Conservation (phyloP, 495 filamentous ascomycete species). For the Penicillium manginii region DNA sequence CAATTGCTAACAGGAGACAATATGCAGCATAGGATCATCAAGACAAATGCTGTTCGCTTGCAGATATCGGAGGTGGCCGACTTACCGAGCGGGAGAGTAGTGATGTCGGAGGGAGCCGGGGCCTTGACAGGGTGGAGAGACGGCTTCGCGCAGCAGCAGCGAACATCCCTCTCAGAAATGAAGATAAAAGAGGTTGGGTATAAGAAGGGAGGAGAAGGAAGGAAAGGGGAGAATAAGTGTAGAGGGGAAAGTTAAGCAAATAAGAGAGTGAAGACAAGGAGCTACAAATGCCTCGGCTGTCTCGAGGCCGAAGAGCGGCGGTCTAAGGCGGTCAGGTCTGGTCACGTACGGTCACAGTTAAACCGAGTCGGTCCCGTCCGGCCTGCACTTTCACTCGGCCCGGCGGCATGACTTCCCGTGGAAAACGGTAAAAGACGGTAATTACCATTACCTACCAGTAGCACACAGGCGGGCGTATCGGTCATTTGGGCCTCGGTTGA, state of each 20-base stretch:
- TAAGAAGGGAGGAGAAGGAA: slow-evolving; percentile 15
- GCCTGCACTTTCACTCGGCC: background rate
- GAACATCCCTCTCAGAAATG: slow-evolving; percentile 48
- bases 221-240: slow-evolving; percentile 9
- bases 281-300: slow-evolving; percentile 25
- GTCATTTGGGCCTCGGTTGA: slow-evolving; percentile 27
- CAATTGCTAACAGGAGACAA: background rate
- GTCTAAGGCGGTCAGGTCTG: slow-evolving; percentile 14
- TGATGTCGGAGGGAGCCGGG: slow-evolving; percentile 44
- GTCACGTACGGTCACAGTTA: slow-evolving; percentile 8
- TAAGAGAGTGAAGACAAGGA: slow-evolving; percentile 7
- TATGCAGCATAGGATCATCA: background rate
- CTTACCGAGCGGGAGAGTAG: slow-evolving; percentile 47
- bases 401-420: slow-evolving; percentile 11
- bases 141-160: slow-evolving; percentile 52
- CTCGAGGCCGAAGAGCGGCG: slow-evolving; percentile 7
- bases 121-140: slow-evolving; percentile 47
- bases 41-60: background rate
- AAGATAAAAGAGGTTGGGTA: slow-evolving; percentile 9
- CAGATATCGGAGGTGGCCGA: slow-evolving; percentile 16
- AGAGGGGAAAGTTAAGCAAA: slow-evolving; percentile 4
- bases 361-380: slow-evolving; percentile 17
- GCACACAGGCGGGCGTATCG: slow-evolving; percentile 3
- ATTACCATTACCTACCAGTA: slow-evolving; percentile 14
- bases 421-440: slow-evolving; percentile 6